Conservation (phyloP, 441 rosid genomes). For the Corymbia calophylla region DNA sequence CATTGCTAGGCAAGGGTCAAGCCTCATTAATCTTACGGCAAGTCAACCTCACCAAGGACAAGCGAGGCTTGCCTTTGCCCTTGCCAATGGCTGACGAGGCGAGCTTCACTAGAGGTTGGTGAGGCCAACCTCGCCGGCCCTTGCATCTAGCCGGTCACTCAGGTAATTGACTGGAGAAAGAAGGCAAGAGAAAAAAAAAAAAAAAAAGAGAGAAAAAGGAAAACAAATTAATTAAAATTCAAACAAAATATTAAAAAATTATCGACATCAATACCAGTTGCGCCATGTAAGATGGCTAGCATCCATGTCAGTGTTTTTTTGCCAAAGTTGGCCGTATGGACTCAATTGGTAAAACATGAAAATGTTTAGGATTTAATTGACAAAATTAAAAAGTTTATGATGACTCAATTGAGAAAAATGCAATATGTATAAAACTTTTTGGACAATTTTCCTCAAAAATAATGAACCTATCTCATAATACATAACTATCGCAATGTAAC, state of each 20-base stretch:
- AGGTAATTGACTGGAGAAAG: neutral
- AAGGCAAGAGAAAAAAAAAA: neutral
- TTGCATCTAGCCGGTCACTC: neutral
- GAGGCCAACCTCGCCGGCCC: neutral
- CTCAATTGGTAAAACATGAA: neutral
- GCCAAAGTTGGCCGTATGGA: neutral
- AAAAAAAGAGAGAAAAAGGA: too few relatives aligned
- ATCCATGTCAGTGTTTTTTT: fast-evolving
- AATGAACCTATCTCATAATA: neutral
- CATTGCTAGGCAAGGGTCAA: neutral
- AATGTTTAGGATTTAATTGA: too few relatives aligned
- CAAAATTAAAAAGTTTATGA: too few relatives aligned
- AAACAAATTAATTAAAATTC: too few relatives aligned
- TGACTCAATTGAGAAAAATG: neutral
- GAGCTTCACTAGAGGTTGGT: neutral
- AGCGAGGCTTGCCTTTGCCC: neutral
- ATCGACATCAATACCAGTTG: fast-evolving
- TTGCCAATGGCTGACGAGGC: neutral
- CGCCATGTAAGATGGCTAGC: fast-evolving
- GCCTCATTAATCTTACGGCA: too few relatives aligned
- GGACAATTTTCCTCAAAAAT: neutral
- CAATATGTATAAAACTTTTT: too few relatives aligned
- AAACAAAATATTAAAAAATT: too few relatives aligned
- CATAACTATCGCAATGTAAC: neutral
- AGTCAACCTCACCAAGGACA: neutral